phyloP scores from a whole-genome alignment of 495 filamentous ascomycete genomes.

The Daldinia decipiens region DNA sequence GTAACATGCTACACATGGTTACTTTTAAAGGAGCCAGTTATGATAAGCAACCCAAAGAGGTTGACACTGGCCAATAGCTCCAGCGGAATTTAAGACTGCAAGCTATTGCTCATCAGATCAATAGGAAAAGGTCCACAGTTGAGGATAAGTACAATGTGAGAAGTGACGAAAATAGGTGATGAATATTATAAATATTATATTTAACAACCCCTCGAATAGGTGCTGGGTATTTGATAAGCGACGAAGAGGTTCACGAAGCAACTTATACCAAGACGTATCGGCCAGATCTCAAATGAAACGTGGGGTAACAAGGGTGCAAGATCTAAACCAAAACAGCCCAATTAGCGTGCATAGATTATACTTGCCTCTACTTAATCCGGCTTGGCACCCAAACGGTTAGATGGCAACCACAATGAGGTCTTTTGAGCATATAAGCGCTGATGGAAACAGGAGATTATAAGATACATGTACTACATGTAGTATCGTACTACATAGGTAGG shows the following conservation, averaged over 20 bases:
- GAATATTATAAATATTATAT: no score
- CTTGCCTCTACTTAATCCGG: conserved; percentile 37
- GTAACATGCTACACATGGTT: background rate
- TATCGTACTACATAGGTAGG: background rate
- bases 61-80: no score
- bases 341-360: conserved; percentile 25
- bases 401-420: conserved; percentile 13
- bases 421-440: conserved; percentile 29
- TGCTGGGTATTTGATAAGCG: background rate
- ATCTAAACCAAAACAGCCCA: conserved; percentile 31
- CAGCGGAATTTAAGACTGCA: no score
- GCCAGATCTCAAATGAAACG: background rate
- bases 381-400: conserved; percentile 36
- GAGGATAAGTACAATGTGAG: no score
- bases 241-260: conserved; percentile 1
- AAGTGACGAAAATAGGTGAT: no score
- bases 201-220: no score
- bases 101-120: no score
- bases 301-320: conserved; percentile 5
- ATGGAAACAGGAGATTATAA: background rate
- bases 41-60: no score
- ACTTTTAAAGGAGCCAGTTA: no score
- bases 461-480: background rate
- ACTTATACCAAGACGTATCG: background rate
- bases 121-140: no score